These are phyloP conservation scores for Verticillium klebahnii DNA, from an alignment of 2,329 filamentous ascomycete genomes.

Conservation along the genomic window DNA sequence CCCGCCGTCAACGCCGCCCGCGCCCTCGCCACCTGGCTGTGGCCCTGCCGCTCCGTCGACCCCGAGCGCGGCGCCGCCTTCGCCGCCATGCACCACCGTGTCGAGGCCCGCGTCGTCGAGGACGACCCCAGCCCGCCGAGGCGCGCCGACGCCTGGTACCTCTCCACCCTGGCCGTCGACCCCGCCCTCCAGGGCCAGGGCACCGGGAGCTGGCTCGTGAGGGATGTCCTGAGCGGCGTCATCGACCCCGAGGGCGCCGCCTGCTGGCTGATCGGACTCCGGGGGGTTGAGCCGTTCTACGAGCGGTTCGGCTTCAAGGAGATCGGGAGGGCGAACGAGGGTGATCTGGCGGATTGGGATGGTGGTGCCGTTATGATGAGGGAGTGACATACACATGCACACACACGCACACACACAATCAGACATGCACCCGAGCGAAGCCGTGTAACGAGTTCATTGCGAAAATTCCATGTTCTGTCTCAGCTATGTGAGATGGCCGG, in stretches of 20 bases:
- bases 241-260: conserved; percentile 21
- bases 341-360: conserved; percentile 28
- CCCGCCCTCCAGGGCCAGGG: conserved; percentile 25
- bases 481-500: background rate
- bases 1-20: conserved; percentile 19
- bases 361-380: conserved; percentile 32
- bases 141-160: conserved; percentile 27
- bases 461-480: background rate
- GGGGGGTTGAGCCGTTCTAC: conserved; percentile 26
- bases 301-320: conserved; percentile 25
- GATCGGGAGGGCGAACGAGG: conserved; percentile 29
- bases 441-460: background rate
- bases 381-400: conserved; percentile 17
- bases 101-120: conserved; percentile 16
- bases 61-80: conserved; percentile 16
- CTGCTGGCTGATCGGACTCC: conserved; percentile 27
- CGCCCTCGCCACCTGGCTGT: conserved; percentile 18
- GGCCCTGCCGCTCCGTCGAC: conserved; percentile 18
- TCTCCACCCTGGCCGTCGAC: conserved; percentile 26
- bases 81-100: conserved; percentile 17
- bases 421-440: background rate
- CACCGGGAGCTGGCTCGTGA: conserved; percentile 23
- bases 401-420: conserved; percentile 1
- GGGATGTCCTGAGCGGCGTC: conserved; percentile 21
- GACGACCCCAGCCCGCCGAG: conserved; percentile 19